Percentiles rank a stretch among this genome's conserved stretches.
Evolutionary conservation across 1,284 basidiomycete species (phyloP).

Genomic region (Rugiboletus extremiorientalis): DNA sequence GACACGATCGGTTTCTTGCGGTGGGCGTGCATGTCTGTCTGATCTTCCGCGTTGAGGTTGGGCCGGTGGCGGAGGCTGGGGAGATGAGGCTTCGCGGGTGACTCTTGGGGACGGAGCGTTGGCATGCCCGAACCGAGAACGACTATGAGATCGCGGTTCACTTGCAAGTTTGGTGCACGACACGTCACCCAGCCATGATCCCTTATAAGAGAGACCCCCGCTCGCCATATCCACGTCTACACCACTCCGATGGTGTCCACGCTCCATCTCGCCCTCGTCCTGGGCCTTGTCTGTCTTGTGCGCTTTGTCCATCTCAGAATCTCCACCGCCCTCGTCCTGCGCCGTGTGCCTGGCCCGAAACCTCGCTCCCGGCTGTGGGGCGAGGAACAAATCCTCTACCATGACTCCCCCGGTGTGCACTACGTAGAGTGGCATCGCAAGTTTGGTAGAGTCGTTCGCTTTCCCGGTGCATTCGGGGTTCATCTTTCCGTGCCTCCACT

Average conservation of each 20-base stretch:
- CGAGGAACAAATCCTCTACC: constrained; percentile 54
- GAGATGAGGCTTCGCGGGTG: constrained; percentile 24
- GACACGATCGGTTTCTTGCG: constrained; percentile 38
- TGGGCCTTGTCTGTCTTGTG: constrained; percentile 19
- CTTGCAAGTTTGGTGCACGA: constrained; percentile 6
- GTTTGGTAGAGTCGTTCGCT: constrained; percentile 52
- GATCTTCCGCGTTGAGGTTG: constrained; percentile 31
- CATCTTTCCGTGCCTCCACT: background rate
- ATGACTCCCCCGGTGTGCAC: constrained; percentile 45
- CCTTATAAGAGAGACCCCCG: constrained; percentile 10
- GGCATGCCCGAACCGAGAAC: constrained; percentile 29
- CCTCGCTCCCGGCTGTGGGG: constrained; percentile 54
- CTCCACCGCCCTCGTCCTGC: constrained; percentile 33
- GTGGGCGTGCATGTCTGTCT: constrained; percentile 37
- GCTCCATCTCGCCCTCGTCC: constrained; percentile 8
- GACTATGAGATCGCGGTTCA: constrained; percentile 10
- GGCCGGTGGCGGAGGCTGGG: constrained; percentile 31
- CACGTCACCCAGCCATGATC: constrained; percentile 10
- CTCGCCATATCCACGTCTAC: background rate
- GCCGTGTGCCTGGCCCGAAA: constrained; percentile 48
- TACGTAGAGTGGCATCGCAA: constrained; percentile 51
- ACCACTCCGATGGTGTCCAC: constrained; percentile 17
- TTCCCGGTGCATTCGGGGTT: constrained; percentile 56
- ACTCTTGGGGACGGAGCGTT: constrained; percentile 27
- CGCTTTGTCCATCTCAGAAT: constrained; percentile 25